These are phyloP conservation scores for Litchi chinensis DNA, from an alignment of 345 rosid genomes.

Conservation along the genomic window DNA sequence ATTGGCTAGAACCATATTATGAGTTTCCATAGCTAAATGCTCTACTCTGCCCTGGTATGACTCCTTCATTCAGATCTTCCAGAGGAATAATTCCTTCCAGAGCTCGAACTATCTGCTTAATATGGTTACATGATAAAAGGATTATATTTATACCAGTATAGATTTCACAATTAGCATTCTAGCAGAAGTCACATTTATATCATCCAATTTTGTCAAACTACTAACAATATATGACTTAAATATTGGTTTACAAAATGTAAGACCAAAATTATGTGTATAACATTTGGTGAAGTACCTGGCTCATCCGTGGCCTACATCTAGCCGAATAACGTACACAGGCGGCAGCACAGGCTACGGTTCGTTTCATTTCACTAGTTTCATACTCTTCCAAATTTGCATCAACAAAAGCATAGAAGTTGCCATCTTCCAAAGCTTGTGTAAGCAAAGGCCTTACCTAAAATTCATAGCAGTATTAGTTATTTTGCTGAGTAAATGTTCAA, in stretches of 20 bases:
- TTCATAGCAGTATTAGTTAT: conserved; percentile 22
- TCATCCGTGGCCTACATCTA: conserved; percentile 72
- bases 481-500: not conserved
- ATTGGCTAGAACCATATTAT: conserved; percentile 65
- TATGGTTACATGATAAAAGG: not conserved
- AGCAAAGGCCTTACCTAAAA: conserved; percentile 80
- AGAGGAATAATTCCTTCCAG: conserved; percentile 74
- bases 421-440: conserved; percentile 50
- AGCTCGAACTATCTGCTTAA: conserved; percentile 72
- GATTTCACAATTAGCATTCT: not conserved
- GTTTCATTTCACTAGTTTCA: conserved; percentile 52
- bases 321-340: conserved; percentile 82
- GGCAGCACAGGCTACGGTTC: conserved; percentile 81
- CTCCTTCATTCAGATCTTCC: conserved; percentile 64
- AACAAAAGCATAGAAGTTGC: conserved; percentile 51
- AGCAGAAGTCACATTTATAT: not conserved
- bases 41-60: conserved; percentile 51
- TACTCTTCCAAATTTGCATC: conserved; percentile 62
- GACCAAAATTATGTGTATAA: conserved; percentile 1
- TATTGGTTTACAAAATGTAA: not conserved
- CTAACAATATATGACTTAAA: not conserved
- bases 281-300: conserved; percentile 59
- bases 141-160: not conserved
- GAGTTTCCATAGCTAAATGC: conserved; percentile 49
- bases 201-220: not conserved